Evolutionary conservation across 768 basidiomycete species (phyloP), one percentile per base, ranked within the genome.

Genomic region (Phlegmacium glaucopus): DNA sequence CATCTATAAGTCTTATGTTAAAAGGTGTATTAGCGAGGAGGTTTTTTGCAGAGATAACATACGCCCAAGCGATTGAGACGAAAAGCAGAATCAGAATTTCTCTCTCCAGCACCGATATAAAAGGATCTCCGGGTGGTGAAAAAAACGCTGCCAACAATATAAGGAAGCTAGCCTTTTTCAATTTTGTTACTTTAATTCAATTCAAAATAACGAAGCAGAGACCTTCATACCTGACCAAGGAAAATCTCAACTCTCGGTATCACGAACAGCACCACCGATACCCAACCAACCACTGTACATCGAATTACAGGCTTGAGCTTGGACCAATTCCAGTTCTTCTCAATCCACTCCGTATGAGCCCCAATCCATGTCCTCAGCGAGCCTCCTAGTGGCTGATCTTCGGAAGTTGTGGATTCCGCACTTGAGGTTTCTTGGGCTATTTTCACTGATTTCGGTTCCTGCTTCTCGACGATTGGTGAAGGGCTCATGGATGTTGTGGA

Each of bases 131-230:
- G 1, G 87, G 85, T 1, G 87, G 83, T 4, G 83, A 83, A 3
- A 90, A 53, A 52, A 88, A 78, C 0, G 80, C 67, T 4, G 78
- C 86, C 86, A 88, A 74, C 4, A 87, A 64, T 39, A 87, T 77
- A 8, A 88, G 54, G 56, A 86, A 87, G 40, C 75, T 71, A 6
- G 83, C 82, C 85, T 86, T 36, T 4, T 10, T n/a, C n/a, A n/a
- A 15, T 30, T 26, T 39, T n/a, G 44, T 17, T 44, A 9, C 45
- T 39, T 43, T n/a, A n/a, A 13, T 38, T 11, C 41, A 16, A 30
- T 26, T 17, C 26, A 37, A n/a, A 30, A 12, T 2, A 26, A 43
- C 9, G 22, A 39, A 25, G 17, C 44, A 17, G 53, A 16, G 37
- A 27, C 2, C 34, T 45, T 52, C 64, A 52, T 51, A 83, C 87